A percentile compares a stretch with the other conserved stretches of the same genome.
These are phyloP conservation scores for Tuber magnatum DNA, from an alignment of 495 filamentous ascomycete genomes.

Conservation along the genomic window DNA sequence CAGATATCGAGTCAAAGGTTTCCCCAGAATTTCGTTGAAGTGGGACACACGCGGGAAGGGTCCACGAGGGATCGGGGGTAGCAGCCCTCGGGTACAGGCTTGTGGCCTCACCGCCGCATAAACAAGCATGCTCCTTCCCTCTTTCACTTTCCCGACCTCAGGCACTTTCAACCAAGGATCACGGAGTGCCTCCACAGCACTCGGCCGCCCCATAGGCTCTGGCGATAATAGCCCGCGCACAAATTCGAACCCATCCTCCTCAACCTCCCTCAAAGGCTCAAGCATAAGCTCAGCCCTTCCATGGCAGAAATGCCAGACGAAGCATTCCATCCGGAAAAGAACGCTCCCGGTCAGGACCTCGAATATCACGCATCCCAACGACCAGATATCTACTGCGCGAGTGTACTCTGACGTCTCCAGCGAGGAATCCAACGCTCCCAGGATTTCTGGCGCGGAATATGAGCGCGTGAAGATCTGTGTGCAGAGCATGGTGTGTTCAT, in stretches of 20 bases:
- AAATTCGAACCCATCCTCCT: background rate
- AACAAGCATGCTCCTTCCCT: background rate
- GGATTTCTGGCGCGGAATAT: conserved; percentile 46
- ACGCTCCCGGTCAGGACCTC: conserved; percentile 2
- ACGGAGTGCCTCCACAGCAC: conserved; percentile 5
- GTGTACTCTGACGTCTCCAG: conserved; percentile 11
- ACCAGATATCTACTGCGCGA: conserved; percentile 16
- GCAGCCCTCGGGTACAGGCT: background rate
- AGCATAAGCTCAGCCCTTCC: background rate
- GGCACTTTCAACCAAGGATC: conserved; percentile 8
- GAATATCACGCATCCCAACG: conserved; percentile 11
- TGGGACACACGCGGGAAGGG: background rate
- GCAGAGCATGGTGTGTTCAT: conserved; percentile 30
- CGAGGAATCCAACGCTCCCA: background rate
- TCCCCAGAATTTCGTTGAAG: background rate
- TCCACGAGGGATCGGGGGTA: background rate
- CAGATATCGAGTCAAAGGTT: background rate
- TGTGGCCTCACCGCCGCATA: background rate
- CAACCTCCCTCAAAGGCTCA: background rate
- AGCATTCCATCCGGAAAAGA: background rate
- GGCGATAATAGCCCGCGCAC: conserved; percentile 2
- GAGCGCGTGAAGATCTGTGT: conserved; percentile 41
- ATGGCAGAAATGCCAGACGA: background rate
- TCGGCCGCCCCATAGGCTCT: conserved; percentile 3
- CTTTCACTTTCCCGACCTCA: background rate